Evolutionary conservation across 2,329 filamentous ascomycete species (phyloP).

Genomic region (Neofusicoccum sp.): DNA sequence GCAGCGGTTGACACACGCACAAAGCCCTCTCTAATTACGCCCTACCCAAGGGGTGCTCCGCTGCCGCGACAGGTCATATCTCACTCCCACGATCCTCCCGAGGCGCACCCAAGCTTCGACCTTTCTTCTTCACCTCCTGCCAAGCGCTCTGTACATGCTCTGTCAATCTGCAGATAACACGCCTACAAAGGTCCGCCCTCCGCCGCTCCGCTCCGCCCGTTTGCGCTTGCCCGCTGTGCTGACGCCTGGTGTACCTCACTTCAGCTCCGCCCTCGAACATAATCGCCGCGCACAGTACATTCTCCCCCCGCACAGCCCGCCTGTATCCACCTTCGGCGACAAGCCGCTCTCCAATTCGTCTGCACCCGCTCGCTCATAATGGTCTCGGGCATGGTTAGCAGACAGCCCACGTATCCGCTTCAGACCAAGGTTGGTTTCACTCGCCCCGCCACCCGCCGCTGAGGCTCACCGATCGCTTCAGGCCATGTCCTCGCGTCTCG

Average conservation of each 20-base stretch:
- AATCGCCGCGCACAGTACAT: constrained; percentile 23
- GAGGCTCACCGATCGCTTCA: background rate
- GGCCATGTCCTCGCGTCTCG: constrained; percentile 20
- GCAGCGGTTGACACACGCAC: constrained; percentile 35
- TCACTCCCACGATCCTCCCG: constrained; percentile 28
- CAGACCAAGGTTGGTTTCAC: constrained; percentile 20
- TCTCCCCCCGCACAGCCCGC: constrained; percentile 7
- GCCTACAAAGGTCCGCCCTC: constrained; percentile 21
- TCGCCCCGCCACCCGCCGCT: background rate
- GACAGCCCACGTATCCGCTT: constrained; percentile 19
- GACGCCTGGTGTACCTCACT: constrained; percentile 38
- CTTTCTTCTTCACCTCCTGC: constrained; percentile 22
- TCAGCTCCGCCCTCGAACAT: constrained; percentile 27
- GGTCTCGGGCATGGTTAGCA: constrained; percentile 21
- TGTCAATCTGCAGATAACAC: constrained; percentile 17
- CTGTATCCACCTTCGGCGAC: background rate
- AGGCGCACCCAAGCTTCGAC: constrained; percentile 5
- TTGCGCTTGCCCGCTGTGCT: constrained; percentile 28
- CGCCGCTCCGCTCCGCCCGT: constrained; percentile 14
- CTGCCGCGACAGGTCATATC: constrained; percentile 31
- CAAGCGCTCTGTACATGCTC: constrained; percentile 21
- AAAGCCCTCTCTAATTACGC: constrained; percentile 32
- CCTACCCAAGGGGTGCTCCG: constrained; percentile 32
- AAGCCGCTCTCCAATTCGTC: background rate
- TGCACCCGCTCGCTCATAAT: constrained; percentile 11